These are phyloP conservation scores for Fraxinus platypoda DNA, from an alignment of 305 asterid species.

Conservation along the genomic window DNA sequence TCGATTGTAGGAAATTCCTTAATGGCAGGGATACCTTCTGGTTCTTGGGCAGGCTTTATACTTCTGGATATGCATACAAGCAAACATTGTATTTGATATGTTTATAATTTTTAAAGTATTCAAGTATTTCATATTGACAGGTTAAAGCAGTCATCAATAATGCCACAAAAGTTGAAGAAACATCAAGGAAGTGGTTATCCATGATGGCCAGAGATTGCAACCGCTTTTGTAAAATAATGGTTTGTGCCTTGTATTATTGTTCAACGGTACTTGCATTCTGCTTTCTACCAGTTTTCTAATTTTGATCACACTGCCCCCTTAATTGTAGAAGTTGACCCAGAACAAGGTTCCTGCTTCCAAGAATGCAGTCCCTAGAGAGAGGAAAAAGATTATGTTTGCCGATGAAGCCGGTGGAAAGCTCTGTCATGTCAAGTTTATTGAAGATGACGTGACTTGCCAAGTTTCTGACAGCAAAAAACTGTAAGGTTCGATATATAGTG, in stretches of 20 bases:
- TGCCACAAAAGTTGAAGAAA: conserved; percentile 68
- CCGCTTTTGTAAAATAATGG: conserved; percentile 93
- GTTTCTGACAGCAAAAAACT: conserved; percentile 29
- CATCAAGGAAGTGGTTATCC: conserved; percentile 67
- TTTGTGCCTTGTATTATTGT: conserved; percentile 27
- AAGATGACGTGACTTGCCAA: conserved; percentile 31
- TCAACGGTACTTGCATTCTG: background rate
- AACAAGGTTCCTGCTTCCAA: conserved; percentile 31
- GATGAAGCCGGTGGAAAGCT: conserved; percentile 89
- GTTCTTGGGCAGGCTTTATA: conserved; percentile 11
- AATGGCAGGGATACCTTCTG: background rate
- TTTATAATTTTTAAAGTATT: background rate
- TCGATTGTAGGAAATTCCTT: background rate
- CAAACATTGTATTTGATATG: background rate
- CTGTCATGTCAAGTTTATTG: conserved; percentile 63
- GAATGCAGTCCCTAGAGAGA: conserved; percentile 37
- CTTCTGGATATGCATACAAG: conserved; percentile 17
- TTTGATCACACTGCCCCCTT: background rate
- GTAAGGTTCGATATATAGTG: conserved; percentile 23
- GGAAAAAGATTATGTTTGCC: conserved; percentile 70
- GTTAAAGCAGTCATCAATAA: conserved; percentile 57
- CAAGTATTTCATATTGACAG: conserved; percentile 34
- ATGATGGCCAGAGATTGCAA: conserved; percentile 85
- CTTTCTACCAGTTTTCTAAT: conserved; percentile 23
- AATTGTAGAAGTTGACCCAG: conserved; percentile 56